A percentile compares a stretch with the other conserved stretches of the same genome.
Evolutionary conservation across 768 basidiomycete species (phyloP).

Genomic region (Amanita thiersii): DNA sequence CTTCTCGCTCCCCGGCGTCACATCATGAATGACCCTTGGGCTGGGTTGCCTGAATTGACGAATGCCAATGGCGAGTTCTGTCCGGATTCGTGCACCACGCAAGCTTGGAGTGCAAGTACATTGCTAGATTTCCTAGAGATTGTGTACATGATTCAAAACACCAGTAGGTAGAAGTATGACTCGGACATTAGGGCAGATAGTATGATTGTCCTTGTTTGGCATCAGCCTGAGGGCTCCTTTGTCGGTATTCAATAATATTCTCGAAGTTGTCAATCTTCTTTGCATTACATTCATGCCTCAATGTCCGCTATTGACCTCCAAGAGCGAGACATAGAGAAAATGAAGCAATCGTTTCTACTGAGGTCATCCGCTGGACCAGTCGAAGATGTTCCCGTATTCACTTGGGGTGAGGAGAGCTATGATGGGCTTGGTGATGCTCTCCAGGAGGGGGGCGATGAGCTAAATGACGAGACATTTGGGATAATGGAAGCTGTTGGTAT

Average conservation of each 20-base stretch:
- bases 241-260: too few relatives aligned
- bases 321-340: conserved; percentile 52
- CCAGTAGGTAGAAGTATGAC: conserved; percentile 2
- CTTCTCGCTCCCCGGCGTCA: conserved; percentile 66
- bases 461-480: conserved; percentile 98
- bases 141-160: conserved; percentile 37
- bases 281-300: conserved; percentile 18
- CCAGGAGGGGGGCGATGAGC: conserved; percentile 83
- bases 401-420: conserved; percentile 87
- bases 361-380: conserved; percentile 37
- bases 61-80: conserved; percentile 82
- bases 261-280: too few relatives aligned
- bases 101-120: conserved; percentile 95
- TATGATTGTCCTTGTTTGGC: too few relatives aligned
- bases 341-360: conserved; percentile 49
- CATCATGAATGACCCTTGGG: conserved; percentile 81
- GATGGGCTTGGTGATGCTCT: conserved; percentile 85
- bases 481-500: conserved; percentile 61
- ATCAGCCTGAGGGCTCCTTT: too few relatives aligned
- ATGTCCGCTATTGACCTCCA: conserved; percentile 87
- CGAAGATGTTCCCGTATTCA: conserved; percentile 86
- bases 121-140: conserved; percentile 82
- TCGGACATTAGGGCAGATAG: too few relatives aligned
- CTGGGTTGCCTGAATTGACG: conserved; percentile 89
- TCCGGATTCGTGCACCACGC: conserved; percentile 83